Conservation (phyloP, 306 rosid genomes). For the Inga laurina region DNA sequence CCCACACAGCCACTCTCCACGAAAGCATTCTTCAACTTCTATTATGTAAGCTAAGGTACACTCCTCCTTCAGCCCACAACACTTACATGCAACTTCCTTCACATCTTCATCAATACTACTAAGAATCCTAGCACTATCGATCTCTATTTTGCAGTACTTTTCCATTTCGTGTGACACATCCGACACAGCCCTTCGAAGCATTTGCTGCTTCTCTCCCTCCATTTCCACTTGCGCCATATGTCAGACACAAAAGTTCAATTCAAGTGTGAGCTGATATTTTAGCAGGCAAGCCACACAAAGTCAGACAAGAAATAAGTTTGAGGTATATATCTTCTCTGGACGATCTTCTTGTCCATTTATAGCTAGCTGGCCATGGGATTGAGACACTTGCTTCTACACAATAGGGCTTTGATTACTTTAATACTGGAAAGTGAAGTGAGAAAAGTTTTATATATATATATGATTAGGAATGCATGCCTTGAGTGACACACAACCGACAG, state of each 20-base stretch:
- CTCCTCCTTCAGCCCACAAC: slow-evolving; percentile 73
- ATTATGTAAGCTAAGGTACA: slow-evolving; percentile 54
- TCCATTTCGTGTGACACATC: slow-evolving; percentile 46
- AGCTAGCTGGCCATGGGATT: not conserved
- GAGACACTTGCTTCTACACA: not conserved
- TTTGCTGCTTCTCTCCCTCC: slow-evolving; percentile 37
- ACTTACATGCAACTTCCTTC: slow-evolving; percentile 55
- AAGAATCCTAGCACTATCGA: not conserved
- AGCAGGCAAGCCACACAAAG: not conserved
- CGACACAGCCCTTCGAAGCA: slow-evolving; percentile 48
- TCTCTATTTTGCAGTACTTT: slow-evolving; percentile 29
- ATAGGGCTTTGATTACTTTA: not conserved
- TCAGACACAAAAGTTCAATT: not conserved
- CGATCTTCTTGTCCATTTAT: slow-evolving; percentile 9
- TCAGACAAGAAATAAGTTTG: not conserved
- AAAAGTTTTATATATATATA: not conserved
- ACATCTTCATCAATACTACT: slow-evolving; percentile 45
- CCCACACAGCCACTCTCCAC: slow-evolving; percentile 81
- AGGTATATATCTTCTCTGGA: slow-evolving; percentile 4
- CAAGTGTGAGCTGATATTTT: not conserved
- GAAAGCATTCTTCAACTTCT: slow-evolving; percentile 38
- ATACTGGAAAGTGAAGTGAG: slow-evolving; percentile 28
- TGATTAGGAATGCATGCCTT: slow-evolving; percentile 8
- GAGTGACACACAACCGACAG: slow-evolving; percentile 17
- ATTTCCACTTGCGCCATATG: not conserved